Conservation (phyloP, 345 rosid genomes). For the Salix dunnii region DNA sequence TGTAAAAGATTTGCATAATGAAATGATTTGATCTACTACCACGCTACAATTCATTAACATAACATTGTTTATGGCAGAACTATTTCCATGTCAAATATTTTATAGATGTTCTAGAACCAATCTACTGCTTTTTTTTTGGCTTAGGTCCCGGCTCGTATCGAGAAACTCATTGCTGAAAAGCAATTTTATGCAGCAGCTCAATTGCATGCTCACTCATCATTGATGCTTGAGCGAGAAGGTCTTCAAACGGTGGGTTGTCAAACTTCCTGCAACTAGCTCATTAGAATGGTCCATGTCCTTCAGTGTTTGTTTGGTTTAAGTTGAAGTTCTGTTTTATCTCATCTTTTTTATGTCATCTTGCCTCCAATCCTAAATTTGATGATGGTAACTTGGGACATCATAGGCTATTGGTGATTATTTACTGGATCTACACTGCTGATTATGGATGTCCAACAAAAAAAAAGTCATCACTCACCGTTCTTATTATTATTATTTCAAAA, state of each 20-base stretch:
- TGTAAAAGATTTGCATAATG: not conserved
- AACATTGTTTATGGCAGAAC: not conserved
- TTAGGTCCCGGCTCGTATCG: conserved; percentile 84
- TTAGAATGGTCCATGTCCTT: not conserved
- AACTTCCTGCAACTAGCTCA: not conserved
- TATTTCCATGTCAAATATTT: conserved; percentile 3
- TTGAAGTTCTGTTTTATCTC: not conserved
- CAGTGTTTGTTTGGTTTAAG: not conserved
- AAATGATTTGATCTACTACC: not conserved
- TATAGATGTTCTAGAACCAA: not conserved
- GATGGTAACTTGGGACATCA: not conserved
- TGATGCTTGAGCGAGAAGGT: conserved; percentile 98
- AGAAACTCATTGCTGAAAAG: conserved; percentile 84
- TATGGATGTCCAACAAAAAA: not conserved
- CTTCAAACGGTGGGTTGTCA: conserved; percentile 72
- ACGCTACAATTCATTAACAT: not conserved
- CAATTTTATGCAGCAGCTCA: conserved; percentile 92
- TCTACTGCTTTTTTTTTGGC: conserved; percentile 13
- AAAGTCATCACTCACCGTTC: not conserved
- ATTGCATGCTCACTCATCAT: conserved; percentile 66
- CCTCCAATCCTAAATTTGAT: not conserved
- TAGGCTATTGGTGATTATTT: not conserved
- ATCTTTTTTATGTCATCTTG: not conserved
- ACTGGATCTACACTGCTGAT: not conserved
- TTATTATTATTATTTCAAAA: not conserved